phyloP scores from a whole-genome alignment of 2,329 filamentous ascomycete species.

The Fusarium buharicum region DNA sequence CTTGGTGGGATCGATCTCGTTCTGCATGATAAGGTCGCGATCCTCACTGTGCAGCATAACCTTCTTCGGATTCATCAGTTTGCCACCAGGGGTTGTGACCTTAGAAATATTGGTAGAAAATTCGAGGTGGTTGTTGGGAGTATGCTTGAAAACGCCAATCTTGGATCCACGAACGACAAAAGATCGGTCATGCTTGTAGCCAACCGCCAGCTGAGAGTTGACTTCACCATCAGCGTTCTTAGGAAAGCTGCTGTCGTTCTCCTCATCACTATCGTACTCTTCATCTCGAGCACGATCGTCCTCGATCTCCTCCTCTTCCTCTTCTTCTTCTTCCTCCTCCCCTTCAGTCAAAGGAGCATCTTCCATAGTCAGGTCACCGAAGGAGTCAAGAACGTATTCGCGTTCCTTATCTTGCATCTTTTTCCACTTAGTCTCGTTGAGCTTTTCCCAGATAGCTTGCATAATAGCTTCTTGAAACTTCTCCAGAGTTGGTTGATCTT shows the following conservation, averaged over 20 bases:
- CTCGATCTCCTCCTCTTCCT: constrained; percentile 66
- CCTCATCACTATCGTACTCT: constrained; percentile 75
- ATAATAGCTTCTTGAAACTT: constrained; percentile 93
- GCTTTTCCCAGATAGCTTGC: constrained; percentile 95
- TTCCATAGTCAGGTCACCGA: constrained; percentile 93
- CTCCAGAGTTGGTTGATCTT: constrained; percentile 81
- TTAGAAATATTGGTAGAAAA: constrained; percentile 98
- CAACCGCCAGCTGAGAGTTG: constrained; percentile 94
- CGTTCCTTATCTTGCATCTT: constrained; percentile 93
- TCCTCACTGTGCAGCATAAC: constrained; percentile 96
- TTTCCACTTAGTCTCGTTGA: constrained; percentile 93
- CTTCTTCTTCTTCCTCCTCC: constrained; percentile 62
- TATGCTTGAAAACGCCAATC: constrained; percentile 99
- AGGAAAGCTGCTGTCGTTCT: constrained; percentile 78
- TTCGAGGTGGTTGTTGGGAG: constrained; percentile 88
- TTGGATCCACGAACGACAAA: constrained; percentile 97
- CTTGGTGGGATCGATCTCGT: constrained; percentile 83
- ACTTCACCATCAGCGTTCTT: constrained; percentile 79
- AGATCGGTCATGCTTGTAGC: constrained; percentile 95
- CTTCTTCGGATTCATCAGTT: constrained; percentile 92
- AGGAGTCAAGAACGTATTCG: constrained; percentile 94
- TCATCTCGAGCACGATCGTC: constrained; percentile 76
- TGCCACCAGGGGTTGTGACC: constrained; percentile 87
- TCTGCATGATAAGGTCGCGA: constrained; percentile 88
- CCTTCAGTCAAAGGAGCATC: constrained; percentile 66